Base-by-base conservation (phyloP, 345 rosid genomes). In the Gossypium stocksii region DNA sequence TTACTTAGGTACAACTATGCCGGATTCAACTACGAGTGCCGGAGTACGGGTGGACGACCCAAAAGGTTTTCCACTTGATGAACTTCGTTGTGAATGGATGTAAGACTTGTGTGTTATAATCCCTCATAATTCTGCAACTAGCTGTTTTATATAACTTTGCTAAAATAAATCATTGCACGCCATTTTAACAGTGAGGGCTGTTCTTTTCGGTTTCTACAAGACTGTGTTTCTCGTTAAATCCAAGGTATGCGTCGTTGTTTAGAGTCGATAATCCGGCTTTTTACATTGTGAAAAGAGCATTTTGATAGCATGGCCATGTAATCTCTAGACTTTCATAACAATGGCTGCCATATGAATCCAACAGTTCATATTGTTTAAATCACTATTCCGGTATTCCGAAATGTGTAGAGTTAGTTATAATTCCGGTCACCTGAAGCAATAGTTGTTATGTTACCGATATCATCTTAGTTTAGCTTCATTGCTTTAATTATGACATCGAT, bases 41-140 rank as follows among this genome's bases (percentile, higher is more conserved):
- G 3, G 94, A 94, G 63, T 94, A 85, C 71, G 97, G 98, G 14
- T 94, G 98, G 98, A 94, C 97, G 3, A 90, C 97, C 9, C 98
- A 94, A 81, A 92, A 94, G 80, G 91, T 92, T 77, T 94, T 94
- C 83, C 98, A 94, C 78, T 82, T 92, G 79, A 89, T 94, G 92
- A 92, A 94, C 83, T 92, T 92, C 74, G 19, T 90, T 69, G 98
- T 94, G 57, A 94, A 94, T 29, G 97, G 93, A 85, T 85, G 97
- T 94, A 29, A 72, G 88, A 71, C 14, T 75, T 23, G 17, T 71
- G 12, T 12, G 34, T 45, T 22, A 60, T n/a, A 3, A 4, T 49
- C 69, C 76, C 2, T 68, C 53, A 23, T 20, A 16, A 20, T 72
- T 74, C 45, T 20, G n/a, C 62, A 49, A 69, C 20, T 5, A 67